Base-by-base conservation (phyloP, 1,284 basidiomycete species). In the Ustilago bromivora region DNA sequence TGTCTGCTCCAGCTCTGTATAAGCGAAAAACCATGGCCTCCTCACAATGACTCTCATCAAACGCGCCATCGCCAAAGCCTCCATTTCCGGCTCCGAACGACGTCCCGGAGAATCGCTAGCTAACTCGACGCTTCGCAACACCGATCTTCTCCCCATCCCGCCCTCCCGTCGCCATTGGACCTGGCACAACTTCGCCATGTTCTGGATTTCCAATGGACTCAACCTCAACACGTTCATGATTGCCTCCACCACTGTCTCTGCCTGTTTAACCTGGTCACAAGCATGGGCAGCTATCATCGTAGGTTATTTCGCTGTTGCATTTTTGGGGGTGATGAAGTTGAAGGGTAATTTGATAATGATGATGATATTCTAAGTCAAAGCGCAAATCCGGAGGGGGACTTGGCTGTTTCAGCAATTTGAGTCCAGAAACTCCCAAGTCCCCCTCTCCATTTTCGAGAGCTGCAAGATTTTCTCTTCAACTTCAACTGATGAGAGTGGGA, bases 311-410 rank as follows among this genome's bases (percentile, higher is more conserved):
- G 83, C 92, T 54, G 91, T 91, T 23, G 91, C 92, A 0, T 90
- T 91, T 1, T 91, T 95, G 86, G 89, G 95, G 66, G 92, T 92
- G 32, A 86, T 92, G 71, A 94, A 93, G 76, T 93, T 92, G n/a
- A 90, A 92, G 32, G 19, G 19, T 19, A 19, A 19, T 19, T 19
- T 19, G 19, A 19, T 19, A 19, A 19, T 1, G 19, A 19, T 19
- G 19, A 19, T 19, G 19, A 19, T 19, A 19, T 19, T 19, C 19
- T 19, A 19, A 19, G 19, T 19, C 19, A 19, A 19, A 19, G 19
- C 19, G 19, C 19, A 19, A 19, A 19, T 19, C 19, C 19, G 19
- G 19, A 19, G 19, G 19, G 19, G 19, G 19, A 19, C 19, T 19
- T 19, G 19, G 19, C 19, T 19, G 19, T 19, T 19, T 19, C 19